Conservation (phyloP, 306 rosid species). For the Pyrus betulifolia region DNA sequence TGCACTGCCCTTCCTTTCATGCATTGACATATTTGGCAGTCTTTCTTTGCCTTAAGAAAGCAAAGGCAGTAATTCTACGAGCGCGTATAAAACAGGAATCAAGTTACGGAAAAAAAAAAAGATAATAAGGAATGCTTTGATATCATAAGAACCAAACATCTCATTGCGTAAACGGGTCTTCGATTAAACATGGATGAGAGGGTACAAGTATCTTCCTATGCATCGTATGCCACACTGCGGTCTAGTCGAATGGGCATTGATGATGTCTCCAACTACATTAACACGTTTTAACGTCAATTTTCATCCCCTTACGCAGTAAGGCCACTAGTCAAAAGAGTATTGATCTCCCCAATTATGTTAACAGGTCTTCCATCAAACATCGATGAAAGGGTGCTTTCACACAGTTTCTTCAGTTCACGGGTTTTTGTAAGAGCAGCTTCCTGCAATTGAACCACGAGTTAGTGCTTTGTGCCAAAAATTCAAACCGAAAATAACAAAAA, state of each 20-base stretch:
- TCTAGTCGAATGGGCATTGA: neutral
- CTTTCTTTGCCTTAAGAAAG: neutral
- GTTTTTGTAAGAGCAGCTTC: conserved; percentile 68
- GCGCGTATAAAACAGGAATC: too few species aligned
- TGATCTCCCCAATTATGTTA: conserved; percentile 90
- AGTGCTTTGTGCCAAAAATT: neutral
- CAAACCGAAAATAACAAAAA: neutral
- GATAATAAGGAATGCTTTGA: too few species aligned
- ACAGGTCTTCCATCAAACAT: conserved; percentile 93
- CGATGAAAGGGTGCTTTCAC: conserved; percentile 70
- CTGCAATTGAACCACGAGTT: conserved; percentile 32
- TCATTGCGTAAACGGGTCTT: too few species aligned
- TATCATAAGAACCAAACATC: too few species aligned
- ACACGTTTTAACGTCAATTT: neutral
- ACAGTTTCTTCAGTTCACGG: conserved; percentile 65
- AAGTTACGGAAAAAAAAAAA: too few species aligned
- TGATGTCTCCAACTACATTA: neutral
- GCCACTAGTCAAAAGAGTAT: conserved; percentile 51
- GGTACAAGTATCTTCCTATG: neutral
- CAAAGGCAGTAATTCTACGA: neutral
- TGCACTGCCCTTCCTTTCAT: neutral
- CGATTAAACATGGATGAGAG: too few species aligned
- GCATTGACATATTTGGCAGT: neutral
- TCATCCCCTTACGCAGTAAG: conserved; percentile 40
- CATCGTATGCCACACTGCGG: neutral